Conservation (phyloP, 2,329 filamentous ascomycete genomes). For the Colletotrichum caudatum region DNA sequence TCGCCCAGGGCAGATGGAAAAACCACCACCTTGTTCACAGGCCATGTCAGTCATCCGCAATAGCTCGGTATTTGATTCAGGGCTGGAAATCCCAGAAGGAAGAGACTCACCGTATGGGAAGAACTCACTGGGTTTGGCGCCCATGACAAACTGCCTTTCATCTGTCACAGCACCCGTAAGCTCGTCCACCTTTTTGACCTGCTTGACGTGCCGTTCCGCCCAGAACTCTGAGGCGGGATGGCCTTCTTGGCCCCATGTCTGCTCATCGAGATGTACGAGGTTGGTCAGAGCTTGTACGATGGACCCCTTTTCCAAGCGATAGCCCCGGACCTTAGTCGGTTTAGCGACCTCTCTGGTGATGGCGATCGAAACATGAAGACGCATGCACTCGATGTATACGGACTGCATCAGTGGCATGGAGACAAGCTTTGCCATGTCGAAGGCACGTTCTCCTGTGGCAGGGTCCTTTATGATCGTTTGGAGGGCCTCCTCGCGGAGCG, state of each 20-base stretch:
- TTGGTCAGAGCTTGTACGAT: conserved; percentile 45
- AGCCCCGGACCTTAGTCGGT: conserved; percentile 40
- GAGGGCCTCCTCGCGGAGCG: conserved; percentile 44
- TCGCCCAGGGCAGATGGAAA: conserved; percentile 53
- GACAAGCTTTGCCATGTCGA: conserved; percentile 44
- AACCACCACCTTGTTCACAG: conserved; percentile 48
- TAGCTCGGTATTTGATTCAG: too few species aligned
- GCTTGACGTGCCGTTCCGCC: conserved; percentile 41
- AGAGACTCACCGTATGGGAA: conserved; percentile 30
- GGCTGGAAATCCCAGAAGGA: background rate
- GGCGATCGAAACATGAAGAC: conserved; percentile 46
- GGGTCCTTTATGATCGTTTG: conserved; percentile 36
- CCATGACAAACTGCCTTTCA: conserved; percentile 21
- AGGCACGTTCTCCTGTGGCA: conserved; percentile 21
- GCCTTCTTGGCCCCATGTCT: conserved; percentile 30
- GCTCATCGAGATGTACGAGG: conserved; percentile 43
- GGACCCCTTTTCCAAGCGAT: conserved; percentile 41
- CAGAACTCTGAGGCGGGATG: conserved; percentile 40
- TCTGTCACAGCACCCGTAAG: background rate
- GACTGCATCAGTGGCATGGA: conserved; percentile 47
- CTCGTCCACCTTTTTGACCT: background rate
- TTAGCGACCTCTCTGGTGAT: conserved; percentile 45
- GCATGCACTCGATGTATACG: conserved; percentile 46
- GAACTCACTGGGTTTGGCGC: conserved; percentile 31
- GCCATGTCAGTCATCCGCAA: background rate